Conservation (phyloP, 2,329 filamentous ascomycete species). For the Chrysoporthe cubensis region DNA sequence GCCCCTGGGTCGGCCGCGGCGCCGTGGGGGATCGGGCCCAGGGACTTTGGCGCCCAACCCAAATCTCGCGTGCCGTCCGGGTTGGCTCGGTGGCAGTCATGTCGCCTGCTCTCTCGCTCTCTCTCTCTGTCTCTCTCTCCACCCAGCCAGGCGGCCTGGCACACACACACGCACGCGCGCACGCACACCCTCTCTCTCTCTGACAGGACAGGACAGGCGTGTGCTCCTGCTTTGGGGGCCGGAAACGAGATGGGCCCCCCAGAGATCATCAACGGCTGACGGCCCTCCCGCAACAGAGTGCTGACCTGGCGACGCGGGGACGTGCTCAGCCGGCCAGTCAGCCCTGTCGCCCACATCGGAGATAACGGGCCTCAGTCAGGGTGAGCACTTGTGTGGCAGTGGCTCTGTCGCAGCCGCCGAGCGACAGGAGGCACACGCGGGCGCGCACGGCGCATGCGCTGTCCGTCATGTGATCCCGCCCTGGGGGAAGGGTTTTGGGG, state of each 20-base stretch:
- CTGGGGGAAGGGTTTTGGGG: no score
- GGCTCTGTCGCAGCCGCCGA: not conserved
- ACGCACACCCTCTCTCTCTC: no score
- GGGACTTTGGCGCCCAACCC: not conserved
- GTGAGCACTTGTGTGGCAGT: not conserved
- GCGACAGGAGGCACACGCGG: not conserved
- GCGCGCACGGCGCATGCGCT: not conserved
- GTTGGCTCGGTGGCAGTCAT: not conserved
- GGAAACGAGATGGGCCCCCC: not conserved
- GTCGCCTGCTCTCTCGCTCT: not conserved
- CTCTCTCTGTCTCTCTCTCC: no score
- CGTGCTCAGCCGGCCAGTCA: not conserved
- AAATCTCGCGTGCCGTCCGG: slow-evolving; percentile 16
- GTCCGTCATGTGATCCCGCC: slow-evolving; percentile 1
- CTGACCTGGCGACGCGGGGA: slow-evolving; percentile 2
- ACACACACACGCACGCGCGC: no score
- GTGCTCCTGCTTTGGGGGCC: not conserved
- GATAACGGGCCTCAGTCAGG: not conserved
- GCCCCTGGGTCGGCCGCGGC: not conserved
- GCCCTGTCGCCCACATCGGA: slow-evolving; percentile 10
- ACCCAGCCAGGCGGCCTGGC: no score
- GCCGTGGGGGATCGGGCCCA: not conserved
- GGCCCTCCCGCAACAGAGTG: slow-evolving; percentile 9
- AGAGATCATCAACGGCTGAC: not conserved
- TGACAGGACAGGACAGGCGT: not conserved